Conservation (phyloP, 495 filamentous ascomycete genomes). For the Neurospora sp. region DNA sequence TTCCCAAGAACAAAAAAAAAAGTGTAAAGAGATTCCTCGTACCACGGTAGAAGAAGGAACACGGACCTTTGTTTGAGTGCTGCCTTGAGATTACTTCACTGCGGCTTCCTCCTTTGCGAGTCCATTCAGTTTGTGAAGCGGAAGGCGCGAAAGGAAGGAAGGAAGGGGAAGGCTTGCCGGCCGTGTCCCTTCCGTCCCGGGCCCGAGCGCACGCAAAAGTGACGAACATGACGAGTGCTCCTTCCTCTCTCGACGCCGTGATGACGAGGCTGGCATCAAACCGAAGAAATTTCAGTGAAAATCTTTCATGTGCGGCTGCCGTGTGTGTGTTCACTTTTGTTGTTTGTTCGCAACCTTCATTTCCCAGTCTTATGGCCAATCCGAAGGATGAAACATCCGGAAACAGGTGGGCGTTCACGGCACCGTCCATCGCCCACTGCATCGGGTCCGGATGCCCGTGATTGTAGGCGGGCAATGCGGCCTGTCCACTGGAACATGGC, state of each 20-base stretch:
- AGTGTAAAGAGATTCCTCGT: neutral
- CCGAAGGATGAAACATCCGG: neutral
- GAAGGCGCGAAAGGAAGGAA: neutral
- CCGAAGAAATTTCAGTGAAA: neutral
- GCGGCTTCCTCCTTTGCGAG: no score
- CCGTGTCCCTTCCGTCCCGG: slow-evolving; percentile 2
- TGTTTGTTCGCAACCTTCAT: neutral
- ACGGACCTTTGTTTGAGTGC: neutral
- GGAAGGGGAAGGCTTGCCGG: neutral
- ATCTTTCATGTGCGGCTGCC: neutral
- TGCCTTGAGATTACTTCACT: neutral
- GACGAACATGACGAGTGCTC: neutral
- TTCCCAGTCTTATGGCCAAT: neutral
- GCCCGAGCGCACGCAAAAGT: neutral
- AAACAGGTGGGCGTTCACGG: neutral
- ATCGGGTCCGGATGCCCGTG: neutral
- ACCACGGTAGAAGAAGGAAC: neutral
- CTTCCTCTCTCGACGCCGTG: neutral
- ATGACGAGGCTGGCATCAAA: neutral
- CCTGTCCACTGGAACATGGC: neutral
- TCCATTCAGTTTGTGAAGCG: neutral
- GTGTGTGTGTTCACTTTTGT: neutral
- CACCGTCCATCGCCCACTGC: neutral
- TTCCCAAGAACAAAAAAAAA: neutral
- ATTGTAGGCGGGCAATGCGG: neutral